These are phyloP conservation scores for Citrullus colocynthis DNA, from an alignment of 306 rosid species.

Conservation along the genomic window DNA sequence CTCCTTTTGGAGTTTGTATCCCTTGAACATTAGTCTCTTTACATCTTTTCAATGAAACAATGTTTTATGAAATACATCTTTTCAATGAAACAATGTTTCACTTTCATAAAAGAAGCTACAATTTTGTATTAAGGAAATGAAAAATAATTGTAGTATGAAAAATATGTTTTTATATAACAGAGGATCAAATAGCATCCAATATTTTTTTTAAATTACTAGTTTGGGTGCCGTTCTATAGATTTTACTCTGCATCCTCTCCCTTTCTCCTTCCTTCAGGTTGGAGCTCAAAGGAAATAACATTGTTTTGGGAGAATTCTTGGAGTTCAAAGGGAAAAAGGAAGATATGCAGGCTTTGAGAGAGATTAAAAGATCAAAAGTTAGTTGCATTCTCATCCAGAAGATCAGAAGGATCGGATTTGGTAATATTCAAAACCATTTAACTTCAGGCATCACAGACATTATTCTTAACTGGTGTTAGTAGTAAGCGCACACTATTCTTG, in stretches of 20 bases:
- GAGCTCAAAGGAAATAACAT: constrained; percentile 61
- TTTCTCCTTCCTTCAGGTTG: constrained; percentile 40
- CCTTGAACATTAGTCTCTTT: no score
- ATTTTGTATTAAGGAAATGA: no score
- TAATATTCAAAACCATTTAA: constrained; percentile 16
- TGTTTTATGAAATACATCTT: no score
- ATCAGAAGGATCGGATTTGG: constrained; percentile 86
- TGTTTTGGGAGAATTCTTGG: constrained; percentile 76
- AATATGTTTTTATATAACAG: not conserved
- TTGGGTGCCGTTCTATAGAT: not conserved
- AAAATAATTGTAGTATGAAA: no score
- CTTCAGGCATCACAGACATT: not conserved
- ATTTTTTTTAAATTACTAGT: not conserved
- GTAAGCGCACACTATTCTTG: not conserved
- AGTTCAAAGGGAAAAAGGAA: constrained; percentile 77
- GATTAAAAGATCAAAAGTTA: constrained; percentile 75
- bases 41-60: no score
- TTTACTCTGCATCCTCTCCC: not conserved
- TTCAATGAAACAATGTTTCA: no score
- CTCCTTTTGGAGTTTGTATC: no score
- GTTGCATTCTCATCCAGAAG: constrained; percentile 44
- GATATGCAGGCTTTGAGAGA: constrained; percentile 50
- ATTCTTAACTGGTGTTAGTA: not conserved
- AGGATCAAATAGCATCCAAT: not conserved
- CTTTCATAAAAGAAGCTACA: no score